A percentile compares a stretch with the other conserved stretches of the same genome.
Evolutionary conservation across 345 rosid species (phyloP).

Genomic region (Populus davidiana): DNA sequence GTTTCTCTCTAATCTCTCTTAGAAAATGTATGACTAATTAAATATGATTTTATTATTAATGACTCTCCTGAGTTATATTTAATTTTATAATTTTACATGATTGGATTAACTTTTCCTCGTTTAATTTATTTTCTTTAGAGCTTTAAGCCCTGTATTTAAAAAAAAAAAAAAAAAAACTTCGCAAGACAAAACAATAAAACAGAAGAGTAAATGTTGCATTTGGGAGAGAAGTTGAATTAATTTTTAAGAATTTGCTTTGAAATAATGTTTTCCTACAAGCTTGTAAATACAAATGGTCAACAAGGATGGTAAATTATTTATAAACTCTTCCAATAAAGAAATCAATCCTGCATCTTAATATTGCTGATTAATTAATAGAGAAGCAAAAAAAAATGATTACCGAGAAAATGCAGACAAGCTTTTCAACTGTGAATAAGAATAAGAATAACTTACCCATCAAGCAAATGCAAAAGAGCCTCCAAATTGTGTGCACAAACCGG

Average conservation of each 20-base stretch:
- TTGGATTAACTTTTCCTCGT: no score
- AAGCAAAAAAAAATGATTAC: background rate
- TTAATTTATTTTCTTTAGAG: no score
- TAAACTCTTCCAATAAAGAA: no score
- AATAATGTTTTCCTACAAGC: background rate
- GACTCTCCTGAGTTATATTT: no score
- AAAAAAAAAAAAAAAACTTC: background rate
- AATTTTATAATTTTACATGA: no score
- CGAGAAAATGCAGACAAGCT: no score
- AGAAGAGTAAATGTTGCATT: background rate
- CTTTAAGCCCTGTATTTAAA: no score
- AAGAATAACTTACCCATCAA: slow-evolving; percentile 64
- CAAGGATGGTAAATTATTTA: no score
- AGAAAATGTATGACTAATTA: no score
- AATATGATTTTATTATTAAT: no score
- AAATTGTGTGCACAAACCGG: slow-evolving; percentile 60
- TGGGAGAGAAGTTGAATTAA: background rate
- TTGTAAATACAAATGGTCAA: background rate
- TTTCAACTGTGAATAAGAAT: background rate
- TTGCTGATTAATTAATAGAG: background rate
- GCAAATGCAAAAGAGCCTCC: slow-evolving; percentile 73
- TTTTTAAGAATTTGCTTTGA: no score
- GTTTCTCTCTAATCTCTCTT: no score
- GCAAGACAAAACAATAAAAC: background rate
- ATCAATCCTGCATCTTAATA: background rate